phyloP scores from a whole-genome alignment of 2,329 filamentous ascomycete species.

The Torrubiella hemipterigena region DNA sequence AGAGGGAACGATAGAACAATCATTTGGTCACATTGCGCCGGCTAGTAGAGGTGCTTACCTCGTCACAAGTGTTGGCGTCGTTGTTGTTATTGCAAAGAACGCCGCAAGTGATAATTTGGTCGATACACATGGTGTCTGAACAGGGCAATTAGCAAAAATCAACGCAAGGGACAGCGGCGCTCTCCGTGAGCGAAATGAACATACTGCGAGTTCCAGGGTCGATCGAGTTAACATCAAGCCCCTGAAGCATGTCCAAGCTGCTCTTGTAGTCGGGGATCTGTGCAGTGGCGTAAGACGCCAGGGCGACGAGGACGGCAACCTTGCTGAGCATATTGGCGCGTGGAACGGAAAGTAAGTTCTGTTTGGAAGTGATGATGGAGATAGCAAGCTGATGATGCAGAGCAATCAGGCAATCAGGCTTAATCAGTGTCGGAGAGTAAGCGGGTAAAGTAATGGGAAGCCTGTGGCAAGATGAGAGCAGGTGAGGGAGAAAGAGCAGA shows the following conservation, averaged over 20 bases:
- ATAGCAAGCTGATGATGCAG: no score
- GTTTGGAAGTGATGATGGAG: no score
- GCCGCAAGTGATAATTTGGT: slow-evolving; percentile 37
- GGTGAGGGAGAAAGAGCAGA: no score
- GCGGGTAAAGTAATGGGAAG: no score
- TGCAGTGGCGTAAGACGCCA: background rate
- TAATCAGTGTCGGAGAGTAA: no score
- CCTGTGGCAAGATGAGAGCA: no score
- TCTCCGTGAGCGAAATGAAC: slow-evolving; percentile 28
- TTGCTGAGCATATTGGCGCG: no score
- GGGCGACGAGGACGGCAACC: no score
- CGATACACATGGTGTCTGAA: slow-evolving; percentile 27
- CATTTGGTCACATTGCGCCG: background rate
- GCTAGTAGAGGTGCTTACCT: slow-evolving; percentile 24
- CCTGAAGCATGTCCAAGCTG: background rate
- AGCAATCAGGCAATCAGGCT: no score
- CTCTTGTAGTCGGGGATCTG: background rate
- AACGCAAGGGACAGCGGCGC: slow-evolving; percentile 31
- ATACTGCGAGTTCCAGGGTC: slow-evolving; percentile 19
- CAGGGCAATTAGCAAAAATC: slow-evolving; percentile 32
- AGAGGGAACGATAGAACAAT: background rate
- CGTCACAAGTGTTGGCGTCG: slow-evolving; percentile 29
- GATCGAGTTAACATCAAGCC: background rate
- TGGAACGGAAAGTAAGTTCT: no score
- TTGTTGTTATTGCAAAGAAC: slow-evolving; percentile 30